These are phyloP conservation scores for Lenzites betulinus DNA, from an alignment of 768 basidiomycete genomes.

Conservation along the genomic window DNA sequence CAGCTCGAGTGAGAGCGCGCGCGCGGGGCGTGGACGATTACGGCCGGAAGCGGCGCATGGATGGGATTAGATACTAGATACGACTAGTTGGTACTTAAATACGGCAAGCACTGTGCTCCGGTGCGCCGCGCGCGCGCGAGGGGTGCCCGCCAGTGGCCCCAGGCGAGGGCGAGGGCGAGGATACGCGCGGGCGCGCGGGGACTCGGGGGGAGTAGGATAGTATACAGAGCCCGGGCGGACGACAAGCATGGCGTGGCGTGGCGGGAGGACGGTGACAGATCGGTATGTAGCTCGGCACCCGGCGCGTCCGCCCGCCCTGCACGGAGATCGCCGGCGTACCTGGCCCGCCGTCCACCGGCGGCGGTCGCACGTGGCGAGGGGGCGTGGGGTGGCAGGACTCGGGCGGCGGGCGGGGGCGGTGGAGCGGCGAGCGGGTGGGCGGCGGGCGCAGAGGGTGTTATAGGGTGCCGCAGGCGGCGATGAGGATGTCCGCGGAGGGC, in stretches of 20 bases:
- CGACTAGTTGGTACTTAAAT: neutral
- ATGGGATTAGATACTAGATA: neutral
- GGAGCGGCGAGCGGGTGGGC: neutral
- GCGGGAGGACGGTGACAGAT: neutral
- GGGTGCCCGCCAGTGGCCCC: too few relatives aligned
- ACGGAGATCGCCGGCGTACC: neutral
- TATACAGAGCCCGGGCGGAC: neutral
- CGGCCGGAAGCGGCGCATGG: neutral
- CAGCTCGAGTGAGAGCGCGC: too few relatives aligned
- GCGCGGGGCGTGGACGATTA: neutral
- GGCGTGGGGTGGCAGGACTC: neutral
- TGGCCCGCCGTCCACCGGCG: neutral
- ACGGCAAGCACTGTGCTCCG: too few relatives aligned
- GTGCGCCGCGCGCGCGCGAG: too few relatives aligned
- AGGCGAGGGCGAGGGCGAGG: too few relatives aligned
- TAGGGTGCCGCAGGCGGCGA: constrained; percentile 24
- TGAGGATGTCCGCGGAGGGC: constrained; percentile 30
- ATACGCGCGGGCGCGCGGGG: neutral
- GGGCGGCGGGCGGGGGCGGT: neutral
- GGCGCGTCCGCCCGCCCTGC: neutral
- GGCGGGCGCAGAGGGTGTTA: neutral
- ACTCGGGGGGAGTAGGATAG: neutral
- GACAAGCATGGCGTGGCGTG: neutral
- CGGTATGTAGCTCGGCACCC: neutral
- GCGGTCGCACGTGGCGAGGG: neutral